Base-by-base conservation (phyloP, 495 filamentous ascomycete species). In the Lepidopterella palustris region DNA sequence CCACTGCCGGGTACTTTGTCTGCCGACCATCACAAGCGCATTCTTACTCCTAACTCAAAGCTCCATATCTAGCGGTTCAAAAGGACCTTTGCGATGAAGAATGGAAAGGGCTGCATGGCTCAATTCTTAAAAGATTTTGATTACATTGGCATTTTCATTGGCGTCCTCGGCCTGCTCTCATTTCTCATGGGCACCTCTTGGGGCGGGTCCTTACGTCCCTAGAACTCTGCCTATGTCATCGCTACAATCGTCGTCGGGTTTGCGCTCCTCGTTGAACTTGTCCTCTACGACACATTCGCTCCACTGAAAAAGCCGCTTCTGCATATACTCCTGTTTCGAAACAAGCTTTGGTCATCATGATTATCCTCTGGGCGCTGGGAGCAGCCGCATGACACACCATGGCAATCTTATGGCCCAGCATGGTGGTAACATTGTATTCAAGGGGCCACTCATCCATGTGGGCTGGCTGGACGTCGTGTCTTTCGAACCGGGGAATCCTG, bases 161-260 rank as follows among this genome's bases (percentile, higher is more conserved):
- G 63, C 53, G 59, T 68, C 2, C 47, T 61, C 15, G 72, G 71
- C 13, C 58, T 74, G 4, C 61, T 68, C 3, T 49, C 71, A 0
- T 74, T 77, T 32, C 59, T 70, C 8, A 55, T 77, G 51, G 74
- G 75, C 5, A 58, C 78, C n/a, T 74, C 71, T 53, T 78, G 72
- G 74, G 77, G 72, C 8, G 75, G 73, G 23, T 21, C 67, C 3
- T 13, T 77, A 32, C 76, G 75, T 50, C 70, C 76, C 2, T 79
- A 76, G 77, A 59, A 35, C 0, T 74, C 72, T 0, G 76, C 68
- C 53, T 61, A 70, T 52, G 77, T 75, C 5, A 66, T 79, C 27
- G 57, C 74, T 13, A 74, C 76, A 0, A 55, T 78, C 26, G 50
- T 78, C 18, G 42, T 74, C 5, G 77, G 76, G 9, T 65, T 70